A percentile compares a stretch with the other conserved stretches of the same genome.
These are phyloP conservation scores for Nigrograna mackinnonii DNA, from an alignment of 2,329 filamentous ascomycete species.

Conservation along the genomic window DNA sequence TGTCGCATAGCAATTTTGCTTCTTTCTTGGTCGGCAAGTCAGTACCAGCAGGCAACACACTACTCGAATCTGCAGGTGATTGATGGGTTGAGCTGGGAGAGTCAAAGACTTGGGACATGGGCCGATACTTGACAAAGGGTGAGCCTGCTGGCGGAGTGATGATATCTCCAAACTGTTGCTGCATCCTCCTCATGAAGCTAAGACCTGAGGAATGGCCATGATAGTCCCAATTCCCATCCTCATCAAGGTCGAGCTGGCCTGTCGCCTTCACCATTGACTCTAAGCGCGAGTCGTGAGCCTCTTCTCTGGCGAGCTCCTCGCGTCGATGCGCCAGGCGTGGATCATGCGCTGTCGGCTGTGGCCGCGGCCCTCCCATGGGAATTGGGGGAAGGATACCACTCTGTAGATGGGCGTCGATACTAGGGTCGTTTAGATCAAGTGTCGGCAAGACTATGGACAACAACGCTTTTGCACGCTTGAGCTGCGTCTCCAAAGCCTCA, in stretches of 20 bases:
- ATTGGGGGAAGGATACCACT: conserved; percentile 61
- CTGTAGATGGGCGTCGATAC: conserved; percentile 75
- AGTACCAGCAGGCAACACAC: conserved; percentile 33
- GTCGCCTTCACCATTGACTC: conserved; percentile 95
- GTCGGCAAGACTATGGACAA: conserved; percentile 81
- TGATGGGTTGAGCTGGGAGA: conserved; percentile 68
- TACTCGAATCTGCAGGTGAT: conserved; percentile 60
- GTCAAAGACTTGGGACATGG: conserved; percentile 65
- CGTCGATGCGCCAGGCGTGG: conserved; percentile 23
- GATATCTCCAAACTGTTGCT: conserved; percentile 81
- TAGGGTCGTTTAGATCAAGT: conserved; percentile 82
- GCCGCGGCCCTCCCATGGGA: conserved; percentile 21
- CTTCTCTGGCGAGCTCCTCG: conserved; percentile 19
- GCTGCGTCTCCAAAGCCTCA: conserved; percentile 79
- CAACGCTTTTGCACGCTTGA: conserved; percentile 81
- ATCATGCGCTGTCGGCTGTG: conserved; percentile 22
- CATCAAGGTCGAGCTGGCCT: conserved; percentile 87
- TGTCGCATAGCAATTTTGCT: conserved; percentile 60
- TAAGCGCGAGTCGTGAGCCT: conserved; percentile 65
- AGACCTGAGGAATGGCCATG: conserved; percentile 91
- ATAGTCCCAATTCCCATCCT: conserved; percentile 92
- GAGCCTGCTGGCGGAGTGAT: conserved; percentile 62
- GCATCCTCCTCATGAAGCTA: conserved; percentile 84
- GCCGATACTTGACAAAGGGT: conserved; percentile 60
- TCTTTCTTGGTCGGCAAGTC: conserved; percentile 70